Percentiles rank a stretch among this genome's conserved stretches.
Conservation (phyloP, 441 rosid genomes). For the Iberis amara region DNA sequence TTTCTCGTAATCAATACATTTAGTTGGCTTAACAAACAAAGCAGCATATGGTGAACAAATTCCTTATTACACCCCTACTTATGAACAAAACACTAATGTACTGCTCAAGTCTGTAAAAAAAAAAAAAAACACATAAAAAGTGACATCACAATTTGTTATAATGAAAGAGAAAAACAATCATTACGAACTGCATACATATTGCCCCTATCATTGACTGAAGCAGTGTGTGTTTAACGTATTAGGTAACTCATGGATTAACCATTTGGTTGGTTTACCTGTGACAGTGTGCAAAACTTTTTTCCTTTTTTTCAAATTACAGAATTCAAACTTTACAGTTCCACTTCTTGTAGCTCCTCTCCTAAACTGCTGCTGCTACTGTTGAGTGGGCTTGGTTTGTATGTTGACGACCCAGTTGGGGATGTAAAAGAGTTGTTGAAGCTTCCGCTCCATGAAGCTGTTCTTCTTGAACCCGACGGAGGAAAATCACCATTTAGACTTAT, state of each 20-base stretch:
- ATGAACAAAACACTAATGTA: constrained; percentile 9
- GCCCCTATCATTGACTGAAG: constrained; percentile 19
- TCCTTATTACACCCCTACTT: not conserved
- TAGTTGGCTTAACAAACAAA: too few relatives aligned
- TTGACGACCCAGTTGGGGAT: constrained; percentile 35
- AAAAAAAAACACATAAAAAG: constrained; percentile 18
- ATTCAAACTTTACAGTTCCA: constrained; percentile 42
- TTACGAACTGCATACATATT: constrained; percentile 25
- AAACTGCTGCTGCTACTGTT: constrained; percentile 39
- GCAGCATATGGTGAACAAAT: not conserved
- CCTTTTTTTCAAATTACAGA: constrained; percentile 19
- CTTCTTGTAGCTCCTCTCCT: constrained; percentile 81
- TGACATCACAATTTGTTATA: constrained; percentile 1
- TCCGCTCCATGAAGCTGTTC: constrained; percentile 89
- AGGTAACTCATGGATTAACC: constrained; percentile 30
- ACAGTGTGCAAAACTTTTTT: constrained; percentile 26
- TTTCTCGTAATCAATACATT: too few relatives aligned
- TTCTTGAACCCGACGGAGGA: constrained; percentile 40
- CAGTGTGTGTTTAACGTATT: constrained; percentile 5
- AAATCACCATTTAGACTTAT: constrained; percentile 29
- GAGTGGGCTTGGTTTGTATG: constrained; percentile 33
- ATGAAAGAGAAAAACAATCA: not conserved
- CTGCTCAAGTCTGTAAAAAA: constrained; percentile 19
- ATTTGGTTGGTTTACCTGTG: constrained; percentile 26
- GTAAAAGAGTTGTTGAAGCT: constrained; percentile 36